phyloP scores from a whole-genome alignment of 495 filamentous ascomycete genomes.

The Neurospora hispaniola region DNA sequence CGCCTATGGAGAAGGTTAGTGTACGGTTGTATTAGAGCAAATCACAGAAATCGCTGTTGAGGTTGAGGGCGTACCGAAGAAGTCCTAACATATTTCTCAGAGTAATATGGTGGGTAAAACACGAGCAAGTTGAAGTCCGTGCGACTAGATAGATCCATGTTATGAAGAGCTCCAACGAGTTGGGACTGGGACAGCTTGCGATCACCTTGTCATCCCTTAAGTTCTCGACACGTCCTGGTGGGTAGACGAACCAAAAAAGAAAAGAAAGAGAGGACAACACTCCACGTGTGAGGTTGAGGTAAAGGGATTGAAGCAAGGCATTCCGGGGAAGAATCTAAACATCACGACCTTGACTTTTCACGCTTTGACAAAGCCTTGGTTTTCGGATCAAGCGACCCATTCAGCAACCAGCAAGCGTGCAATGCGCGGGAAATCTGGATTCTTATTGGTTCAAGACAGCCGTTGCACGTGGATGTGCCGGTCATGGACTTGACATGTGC shows the following conservation, averaged over 20 bases:
- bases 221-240: not conserved
- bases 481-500: not conserved
- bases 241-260: not conserved
- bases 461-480: not conserved
- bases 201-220: not conserved
- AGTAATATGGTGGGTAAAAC: not conserved
- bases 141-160: not conserved
- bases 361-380: not conserved
- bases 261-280: not conserved
- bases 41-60: not conserved
- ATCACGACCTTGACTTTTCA: not conserved
- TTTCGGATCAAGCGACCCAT: not conserved
- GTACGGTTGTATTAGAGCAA: not conserved
- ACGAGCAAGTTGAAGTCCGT: not conserved
- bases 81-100: not conserved
- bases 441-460: not conserved
- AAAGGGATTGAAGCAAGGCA: not conserved
- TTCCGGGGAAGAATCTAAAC: not conserved
- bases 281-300: not conserved
- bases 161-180: not conserved
- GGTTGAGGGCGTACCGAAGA: not conserved
- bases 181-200: not conserved
- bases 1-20: not conserved
- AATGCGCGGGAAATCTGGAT: not conserved
- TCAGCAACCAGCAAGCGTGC: not conserved